Base-by-base conservation (phyloP, 179 eudicot genomes). In the Patellifolia procumbens region DNA sequence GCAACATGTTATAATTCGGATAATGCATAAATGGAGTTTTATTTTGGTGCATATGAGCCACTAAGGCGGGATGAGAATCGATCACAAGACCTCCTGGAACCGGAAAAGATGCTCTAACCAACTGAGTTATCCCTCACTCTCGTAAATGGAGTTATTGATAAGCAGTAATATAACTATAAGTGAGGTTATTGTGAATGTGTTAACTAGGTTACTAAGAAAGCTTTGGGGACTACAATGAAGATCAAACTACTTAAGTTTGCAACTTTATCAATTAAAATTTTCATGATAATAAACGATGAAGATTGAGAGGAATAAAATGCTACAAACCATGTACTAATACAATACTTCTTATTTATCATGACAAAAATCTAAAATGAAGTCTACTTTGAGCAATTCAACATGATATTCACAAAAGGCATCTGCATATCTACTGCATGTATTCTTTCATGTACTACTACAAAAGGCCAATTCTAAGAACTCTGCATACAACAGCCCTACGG, bases 401-500 rank as follows among this genome's bases (percentile, higher is more conserved):
- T 68, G 34, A 48, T 68, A 68, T 68, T 48, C 56, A 68, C 72
- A 68, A 45, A 39, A 68, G 46, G 37, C 72, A n/a, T 42, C 63
- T n/a, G 7, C 61, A 49, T 72, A 65, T 51, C 72, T 39, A 52
- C 63, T 62, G 39, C 72, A 71, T 37, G 45, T 15, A 46, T 60
- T 17, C 28, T 45, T 68, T 4, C 26, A 62, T 74, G 67, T 62
- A 66, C 69, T 77, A 62, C 67, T 53, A 42, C 70, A 65, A 15
- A n/a, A 45, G 68, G 56, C 51, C 68, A 58, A 58, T 48, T 42
- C 22, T 63, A 37, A 34, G 69, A 78, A 34, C 65, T 61, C 48
- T 73, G 81, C 77, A 74, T 42, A 31, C 66, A 51, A 49, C 63
- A 48, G 76, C 71, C 37, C 74, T 45, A 73, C 73, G 16, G 49